These are phyloP conservation scores for Leersia perrieri DNA, from an alignment of 176 grass and related monocot genomes.

Conservation along the genomic window DNA sequence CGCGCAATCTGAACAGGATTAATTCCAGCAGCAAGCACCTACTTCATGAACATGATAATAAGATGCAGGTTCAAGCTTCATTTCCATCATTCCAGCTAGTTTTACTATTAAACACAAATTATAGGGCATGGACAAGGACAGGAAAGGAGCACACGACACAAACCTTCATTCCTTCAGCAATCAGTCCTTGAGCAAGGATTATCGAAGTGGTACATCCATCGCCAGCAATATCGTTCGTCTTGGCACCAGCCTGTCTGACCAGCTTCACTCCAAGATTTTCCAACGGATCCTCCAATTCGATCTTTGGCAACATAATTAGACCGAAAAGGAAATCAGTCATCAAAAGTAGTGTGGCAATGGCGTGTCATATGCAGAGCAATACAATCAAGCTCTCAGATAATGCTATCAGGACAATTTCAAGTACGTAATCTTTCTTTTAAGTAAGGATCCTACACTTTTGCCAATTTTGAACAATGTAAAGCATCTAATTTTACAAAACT, in stretches of 20 bases:
- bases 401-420: not conserved
- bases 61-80: not conserved
- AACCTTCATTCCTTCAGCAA: constrained; percentile 96
- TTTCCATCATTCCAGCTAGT: not conserved
- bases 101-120: not conserved
- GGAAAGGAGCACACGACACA: not conserved
- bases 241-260: constrained; percentile 88
- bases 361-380: not conserved
- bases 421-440: not conserved
- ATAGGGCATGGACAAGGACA: constrained; percentile 14
- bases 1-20: constrained; percentile 82
- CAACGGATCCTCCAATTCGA: constrained; percentile 87
- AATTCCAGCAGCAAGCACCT: constrained; percentile 94
- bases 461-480: not conserved
- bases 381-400: not conserved
- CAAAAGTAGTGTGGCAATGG: not conserved
- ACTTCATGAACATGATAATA: constrained; percentile 49
- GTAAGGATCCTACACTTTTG: not conserved
- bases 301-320: constrained; percentile 37
- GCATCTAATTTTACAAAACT: not conserved
- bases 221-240: constrained; percentile 76
- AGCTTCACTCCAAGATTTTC: constrained; percentile 97
- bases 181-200: constrained; percentile 87
- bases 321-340: not conserved
- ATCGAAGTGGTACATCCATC: constrained; percentile 96